A percentile compares a stretch with the other conserved stretches of the same genome.
Conservation (phyloP, 1,139 yeast genomes). For the Geotrichum bryndzae region DNA sequence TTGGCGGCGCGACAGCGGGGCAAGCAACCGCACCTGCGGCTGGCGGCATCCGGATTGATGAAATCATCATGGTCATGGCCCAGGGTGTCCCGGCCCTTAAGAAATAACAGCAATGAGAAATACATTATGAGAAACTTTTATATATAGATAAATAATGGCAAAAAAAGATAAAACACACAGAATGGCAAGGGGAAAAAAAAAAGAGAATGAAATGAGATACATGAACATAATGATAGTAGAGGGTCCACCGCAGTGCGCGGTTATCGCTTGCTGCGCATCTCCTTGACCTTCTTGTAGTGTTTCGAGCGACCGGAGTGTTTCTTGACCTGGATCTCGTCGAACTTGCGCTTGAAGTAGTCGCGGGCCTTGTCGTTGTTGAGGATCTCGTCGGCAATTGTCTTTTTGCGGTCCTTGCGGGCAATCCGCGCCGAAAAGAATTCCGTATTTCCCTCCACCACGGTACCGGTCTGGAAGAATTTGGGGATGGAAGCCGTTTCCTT, state of each 20-base stretch:
- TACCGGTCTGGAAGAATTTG: conserved; percentile 81
- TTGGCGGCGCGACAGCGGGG: conserved; percentile 7
- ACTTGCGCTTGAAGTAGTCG: conserved; percentile 79
- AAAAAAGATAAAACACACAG: not conserved
- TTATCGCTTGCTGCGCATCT: conserved; percentile 52
- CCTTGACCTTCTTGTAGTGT: conserved; percentile 59
- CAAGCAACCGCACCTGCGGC: not conserved
- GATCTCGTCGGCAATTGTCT: conserved; percentile 74
- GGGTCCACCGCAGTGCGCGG: not conserved
- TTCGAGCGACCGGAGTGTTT: conserved; percentile 73
- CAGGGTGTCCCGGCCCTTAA: conserved; percentile 21
- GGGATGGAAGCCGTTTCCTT: conserved; percentile 79
- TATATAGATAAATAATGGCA: not conserved
- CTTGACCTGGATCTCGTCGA: conserved; percentile 65
- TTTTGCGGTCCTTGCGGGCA: conserved; percentile 65
- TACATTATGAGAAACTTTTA: not conserved
- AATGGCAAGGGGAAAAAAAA: not conserved
- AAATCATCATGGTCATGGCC: conserved; percentile 27
- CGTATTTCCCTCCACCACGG: conserved; percentile 73
- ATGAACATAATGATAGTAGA: not conserved
- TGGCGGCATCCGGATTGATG: conserved; percentile 30
- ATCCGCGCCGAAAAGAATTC: conserved; percentile 73
- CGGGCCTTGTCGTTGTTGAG: conserved; percentile 65
- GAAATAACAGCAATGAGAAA: not conserved
- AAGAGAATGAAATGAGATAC: not conserved